These are phyloP conservation scores for Aspergillus hiratsukae DNA, from an alignment of 2,329 filamentous ascomycete species.

Conservation along the genomic window DNA sequence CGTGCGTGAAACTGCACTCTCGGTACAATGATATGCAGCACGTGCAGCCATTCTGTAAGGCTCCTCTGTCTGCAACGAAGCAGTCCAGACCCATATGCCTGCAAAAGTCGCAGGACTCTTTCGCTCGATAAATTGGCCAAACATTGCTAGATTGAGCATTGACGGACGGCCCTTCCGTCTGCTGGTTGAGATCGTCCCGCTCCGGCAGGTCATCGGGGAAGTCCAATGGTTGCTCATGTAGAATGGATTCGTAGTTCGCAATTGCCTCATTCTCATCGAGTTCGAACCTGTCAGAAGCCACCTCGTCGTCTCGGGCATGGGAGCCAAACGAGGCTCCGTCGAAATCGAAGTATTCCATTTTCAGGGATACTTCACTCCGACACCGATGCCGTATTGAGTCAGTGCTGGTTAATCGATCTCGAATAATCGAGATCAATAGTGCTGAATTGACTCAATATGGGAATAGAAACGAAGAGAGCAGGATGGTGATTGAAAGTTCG, in stretches of 20 bases:
- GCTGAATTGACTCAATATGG: background rate
- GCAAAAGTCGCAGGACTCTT: conserved; percentile 45
- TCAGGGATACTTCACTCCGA: background rate
- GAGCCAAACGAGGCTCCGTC: conserved; percentile 41
- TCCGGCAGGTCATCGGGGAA: conserved; percentile 31
- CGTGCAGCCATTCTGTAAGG: conserved; percentile 43
- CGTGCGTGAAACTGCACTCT: conserved; percentile 45
- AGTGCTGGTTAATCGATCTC: background rate
- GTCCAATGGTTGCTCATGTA: conserved; percentile 38
- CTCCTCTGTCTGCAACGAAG: conserved; percentile 42
- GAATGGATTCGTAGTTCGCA: conserved; percentile 38
- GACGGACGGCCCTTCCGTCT: conserved; percentile 17
- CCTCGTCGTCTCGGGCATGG: conserved; percentile 34
- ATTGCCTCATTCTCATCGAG: conserved; percentile 35
- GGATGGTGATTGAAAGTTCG: background rate
- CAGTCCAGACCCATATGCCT: conserved; percentile 44
- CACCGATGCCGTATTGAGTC: background rate
- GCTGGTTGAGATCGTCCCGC: conserved; percentile 17
- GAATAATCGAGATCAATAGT: background rate
- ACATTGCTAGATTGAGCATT: conserved; percentile 22
- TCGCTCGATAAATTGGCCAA: conserved; percentile 43
- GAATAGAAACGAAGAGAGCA: background rate
- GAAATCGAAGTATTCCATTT: conserved; percentile 47
- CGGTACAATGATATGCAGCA: conserved; percentile 46
- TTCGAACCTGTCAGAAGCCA: conserved; percentile 36